Conservation (phyloP, 169 alveolate species). For the Eimeria falciformis region DNA sequence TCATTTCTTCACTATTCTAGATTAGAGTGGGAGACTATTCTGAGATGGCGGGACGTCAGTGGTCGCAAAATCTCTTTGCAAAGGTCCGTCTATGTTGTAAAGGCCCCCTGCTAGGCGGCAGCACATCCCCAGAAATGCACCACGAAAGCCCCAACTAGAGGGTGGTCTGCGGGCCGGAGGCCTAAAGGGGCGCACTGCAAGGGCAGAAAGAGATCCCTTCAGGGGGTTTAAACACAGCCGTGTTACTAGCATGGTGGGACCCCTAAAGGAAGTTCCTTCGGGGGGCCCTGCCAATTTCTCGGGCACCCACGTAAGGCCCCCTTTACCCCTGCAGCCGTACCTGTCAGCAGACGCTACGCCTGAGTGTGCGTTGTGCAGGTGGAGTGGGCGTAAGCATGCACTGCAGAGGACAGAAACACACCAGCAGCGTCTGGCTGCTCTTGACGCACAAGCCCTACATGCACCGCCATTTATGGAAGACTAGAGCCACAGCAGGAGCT, state of each 20-base stretch:
- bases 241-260: neutral
- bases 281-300: too few species aligned
- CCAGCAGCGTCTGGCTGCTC: slow-evolving; percentile 5
- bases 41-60: slow-evolving; percentile 51
- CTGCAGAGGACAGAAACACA: neutral
- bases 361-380: too few species aligned
- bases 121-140: too few species aligned
- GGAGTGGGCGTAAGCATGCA: neutral
- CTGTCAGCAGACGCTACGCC: too few species aligned
- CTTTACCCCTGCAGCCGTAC: too few species aligned
- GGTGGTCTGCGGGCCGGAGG: too few species aligned
- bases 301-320: too few species aligned
- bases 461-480: neutral
- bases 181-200: neutral
- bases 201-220: neutral
- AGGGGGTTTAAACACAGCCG: neutral
- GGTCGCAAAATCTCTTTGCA: neutral
- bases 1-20: slow-evolving; percentile 59
- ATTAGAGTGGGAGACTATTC: slow-evolving; percentile 34
- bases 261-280: neutral
- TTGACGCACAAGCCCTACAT: neutral
- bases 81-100: slow-evolving; percentile 8
- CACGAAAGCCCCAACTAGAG: too few species aligned
- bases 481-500: neutral
- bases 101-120: too few species aligned